Conservation (phyloP, 306 rosid species). For the Canavalia gladiata region DNA sequence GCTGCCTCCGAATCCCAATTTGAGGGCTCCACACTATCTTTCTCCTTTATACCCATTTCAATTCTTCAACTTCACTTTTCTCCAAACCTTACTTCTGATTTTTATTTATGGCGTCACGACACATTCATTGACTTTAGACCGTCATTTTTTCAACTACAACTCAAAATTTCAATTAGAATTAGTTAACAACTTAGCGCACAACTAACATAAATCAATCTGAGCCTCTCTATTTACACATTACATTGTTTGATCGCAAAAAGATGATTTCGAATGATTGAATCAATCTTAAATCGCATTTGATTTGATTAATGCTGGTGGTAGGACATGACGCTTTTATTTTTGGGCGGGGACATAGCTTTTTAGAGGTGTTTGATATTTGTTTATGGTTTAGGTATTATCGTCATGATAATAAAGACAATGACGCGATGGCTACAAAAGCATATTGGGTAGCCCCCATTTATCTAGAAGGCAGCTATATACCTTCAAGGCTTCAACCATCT, state of each 20-base stretch:
- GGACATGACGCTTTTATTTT: background rate
- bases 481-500: background rate
- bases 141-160: background rate
- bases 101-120: background rate
- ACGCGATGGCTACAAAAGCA: background rate
- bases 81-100: background rate
- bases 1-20: conserved; percentile 17
- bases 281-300: background rate
- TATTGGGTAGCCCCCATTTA: background rate
- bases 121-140: background rate
- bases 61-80: conserved; percentile 9
- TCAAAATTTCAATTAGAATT: background rate
- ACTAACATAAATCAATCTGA: background rate
- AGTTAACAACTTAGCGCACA: background rate
- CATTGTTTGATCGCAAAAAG: background rate
- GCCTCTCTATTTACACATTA: background rate
- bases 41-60: background rate
- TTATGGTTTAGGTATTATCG: background rate
- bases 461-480: background rate
- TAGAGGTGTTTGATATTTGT: background rate
- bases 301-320: background rate
- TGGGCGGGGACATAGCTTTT: background rate
- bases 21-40: conserved; percentile 30
- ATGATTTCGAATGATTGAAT: background rate
- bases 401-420: background rate